These are phyloP conservation scores for Multifurca ochricompacta DNA, from an alignment of 768 basidiomycete species.

Conservation along the genomic window DNA sequence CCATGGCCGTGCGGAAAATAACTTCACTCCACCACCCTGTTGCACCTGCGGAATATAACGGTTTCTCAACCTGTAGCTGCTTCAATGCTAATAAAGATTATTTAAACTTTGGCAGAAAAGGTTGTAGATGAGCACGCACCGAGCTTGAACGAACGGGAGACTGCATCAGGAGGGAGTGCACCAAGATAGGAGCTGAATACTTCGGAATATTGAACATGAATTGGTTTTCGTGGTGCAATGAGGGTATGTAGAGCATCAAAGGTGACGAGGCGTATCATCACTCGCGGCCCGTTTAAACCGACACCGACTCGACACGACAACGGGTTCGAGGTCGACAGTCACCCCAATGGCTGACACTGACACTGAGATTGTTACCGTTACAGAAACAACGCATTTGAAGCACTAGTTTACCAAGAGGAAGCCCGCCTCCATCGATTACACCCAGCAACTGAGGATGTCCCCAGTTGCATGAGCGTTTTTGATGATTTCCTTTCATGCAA, in stretches of 20 bases:
- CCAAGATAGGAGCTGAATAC: slow-evolving; percentile 63
- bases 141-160: slow-evolving; percentile 53
- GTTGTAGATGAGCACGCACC: slow-evolving; percentile 33
- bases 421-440: slow-evolving; percentile 55
- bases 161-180: slow-evolving; percentile 40
- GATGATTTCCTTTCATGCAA: slow-evolving; percentile 68
- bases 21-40: slow-evolving; percentile 74
- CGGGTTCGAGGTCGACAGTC: too few relatives aligned
- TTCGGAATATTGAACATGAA: slow-evolving; percentile 58
- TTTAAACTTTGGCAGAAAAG: neutral
- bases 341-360: too few relatives aligned
- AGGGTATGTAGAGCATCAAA: slow-evolving; percentile 78
- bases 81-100: slow-evolving; percentile 32
- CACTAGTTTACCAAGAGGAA: slow-evolving; percentile 59
- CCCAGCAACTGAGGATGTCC: slow-evolving; percentile 72
- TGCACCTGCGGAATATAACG: slow-evolving; percentile 49
- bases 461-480: slow-evolving; percentile 70
- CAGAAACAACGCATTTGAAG: slow-evolving; percentile 44
- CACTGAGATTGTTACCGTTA: too few relatives aligned
- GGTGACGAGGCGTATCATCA: slow-evolving; percentile 56
- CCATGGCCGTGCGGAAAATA: slow-evolving; percentile 63
- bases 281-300: neutral
- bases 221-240: slow-evolving; percentile 56
- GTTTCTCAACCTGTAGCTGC: slow-evolving; percentile 49
- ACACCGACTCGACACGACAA: too few relatives aligned